Evolutionary conservation across 345 rosid genomes (phyloP).

Genomic region (Sonneratia caseolaris): DNA sequence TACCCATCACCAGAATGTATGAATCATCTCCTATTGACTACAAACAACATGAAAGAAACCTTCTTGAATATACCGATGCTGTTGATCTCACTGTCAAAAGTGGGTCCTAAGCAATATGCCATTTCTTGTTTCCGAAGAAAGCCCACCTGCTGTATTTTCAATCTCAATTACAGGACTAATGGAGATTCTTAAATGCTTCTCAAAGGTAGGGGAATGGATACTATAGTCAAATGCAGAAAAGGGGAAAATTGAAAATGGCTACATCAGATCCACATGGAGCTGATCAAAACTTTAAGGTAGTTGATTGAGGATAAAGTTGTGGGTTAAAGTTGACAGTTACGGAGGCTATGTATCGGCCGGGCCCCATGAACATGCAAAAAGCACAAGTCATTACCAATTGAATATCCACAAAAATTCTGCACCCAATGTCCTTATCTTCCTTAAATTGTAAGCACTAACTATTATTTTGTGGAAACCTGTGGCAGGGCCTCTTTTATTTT

Average conservation of each 20-base stretch:
- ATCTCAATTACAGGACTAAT: background rate
- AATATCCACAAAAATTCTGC: background rate
- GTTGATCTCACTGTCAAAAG: slow-evolving; percentile 26
- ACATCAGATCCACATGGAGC: background rate
- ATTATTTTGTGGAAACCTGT: no score
- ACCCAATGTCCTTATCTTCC: background rate
- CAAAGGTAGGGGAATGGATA: background rate
- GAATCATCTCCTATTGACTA: background rate
- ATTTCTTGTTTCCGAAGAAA: background rate
- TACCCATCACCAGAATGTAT: background rate
- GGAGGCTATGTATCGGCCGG: background rate
- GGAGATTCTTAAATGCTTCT: background rate
- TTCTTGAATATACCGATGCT: no score
- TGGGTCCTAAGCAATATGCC: background rate
- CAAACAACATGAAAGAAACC: background rate
- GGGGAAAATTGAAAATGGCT: background rate
- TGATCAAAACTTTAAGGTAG: background rate
- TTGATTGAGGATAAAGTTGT: background rate
- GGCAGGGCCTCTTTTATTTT: no score
- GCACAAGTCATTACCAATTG: background rate
- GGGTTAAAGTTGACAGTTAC: background rate
- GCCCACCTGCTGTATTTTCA: background rate
- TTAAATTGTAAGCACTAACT: background rate
- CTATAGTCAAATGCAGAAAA: background rate
- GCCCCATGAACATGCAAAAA: background rate